Evolutionary conservation across 495 filamentous ascomycete genomes (phyloP).

Genomic region (Neurospora discreta): DNA sequence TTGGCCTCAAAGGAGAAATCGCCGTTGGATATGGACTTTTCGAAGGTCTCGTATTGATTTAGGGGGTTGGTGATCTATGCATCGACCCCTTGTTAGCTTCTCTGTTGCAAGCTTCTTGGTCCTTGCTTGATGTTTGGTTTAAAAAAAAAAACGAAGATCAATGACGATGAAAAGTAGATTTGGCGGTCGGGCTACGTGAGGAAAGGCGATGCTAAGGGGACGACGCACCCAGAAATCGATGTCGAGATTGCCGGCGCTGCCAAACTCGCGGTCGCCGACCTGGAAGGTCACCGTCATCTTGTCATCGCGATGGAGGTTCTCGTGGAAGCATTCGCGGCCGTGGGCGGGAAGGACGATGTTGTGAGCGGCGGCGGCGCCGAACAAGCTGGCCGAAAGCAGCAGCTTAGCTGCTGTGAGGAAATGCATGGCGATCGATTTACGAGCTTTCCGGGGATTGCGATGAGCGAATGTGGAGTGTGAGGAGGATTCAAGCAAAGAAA

Average conservation of each 20-base stretch:
- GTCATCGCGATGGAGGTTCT: constrained; percentile 83
- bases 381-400: constrained; percentile 50
- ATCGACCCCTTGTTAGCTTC: not conserved
- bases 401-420: constrained; percentile 37
- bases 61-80: constrained; percentile 73
- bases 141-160: not conserved
- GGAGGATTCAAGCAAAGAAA: constrained; percentile 1
- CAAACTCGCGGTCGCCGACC: constrained; percentile 94
- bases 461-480: constrained; percentile 4
- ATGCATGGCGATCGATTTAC: constrained; percentile 16
- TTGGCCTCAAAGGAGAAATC: constrained; percentile 86
- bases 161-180: not conserved
- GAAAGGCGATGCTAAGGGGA: not conserved
- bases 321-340: constrained; percentile 94
- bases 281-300: constrained; percentile 98
- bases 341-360: constrained; percentile 91
- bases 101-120: not conserved
- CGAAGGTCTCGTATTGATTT: constrained; percentile 60
- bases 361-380: constrained; percentile 61
- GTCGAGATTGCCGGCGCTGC: constrained; percentile 85
- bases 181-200: not conserved
- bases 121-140: no score
- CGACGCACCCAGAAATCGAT: constrained; percentile 91
- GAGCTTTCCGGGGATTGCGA: not conserved
- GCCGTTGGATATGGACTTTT: constrained; percentile 72